Percentiles rank a stretch among this genome's conserved stretches.
phyloP scores from a whole-genome alignment of 2,329 filamentous ascomycete species.

The Talaromyces rugulosus region DNA sequence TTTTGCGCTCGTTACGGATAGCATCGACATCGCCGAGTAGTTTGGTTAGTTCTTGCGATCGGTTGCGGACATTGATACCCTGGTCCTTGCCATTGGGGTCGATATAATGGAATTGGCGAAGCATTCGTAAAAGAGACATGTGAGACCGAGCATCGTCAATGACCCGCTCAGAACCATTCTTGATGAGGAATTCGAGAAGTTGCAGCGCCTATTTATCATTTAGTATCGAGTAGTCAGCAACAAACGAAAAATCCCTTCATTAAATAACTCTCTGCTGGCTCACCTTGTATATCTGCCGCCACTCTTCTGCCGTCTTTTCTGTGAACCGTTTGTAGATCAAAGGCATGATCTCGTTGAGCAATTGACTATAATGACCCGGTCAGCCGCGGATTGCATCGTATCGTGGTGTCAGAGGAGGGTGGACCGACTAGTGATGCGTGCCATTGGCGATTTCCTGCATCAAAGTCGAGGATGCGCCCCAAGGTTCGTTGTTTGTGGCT shows the following conservation, averaged over 20 bases:
- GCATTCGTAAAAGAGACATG: slow-evolving; percentile 93
- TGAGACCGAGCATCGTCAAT: slow-evolving; percentile 96
- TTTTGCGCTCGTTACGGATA: slow-evolving; percentile 67
- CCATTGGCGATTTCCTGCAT: slow-evolving; percentile 99
- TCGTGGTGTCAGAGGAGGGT: slow-evolving; percentile 1
- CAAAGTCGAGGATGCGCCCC: slow-evolving; percentile 76
- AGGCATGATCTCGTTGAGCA: slow-evolving; percentile 98
- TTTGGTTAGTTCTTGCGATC: slow-evolving; percentile 91
- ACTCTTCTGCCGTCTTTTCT: slow-evolving; percentile 96
- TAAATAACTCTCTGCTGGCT: background rate
- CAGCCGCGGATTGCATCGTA: slow-evolving; percentile 14
- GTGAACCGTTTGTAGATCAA: slow-evolving; percentile 99
- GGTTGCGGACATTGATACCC: slow-evolving; percentile 93
- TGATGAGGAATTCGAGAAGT: slow-evolving; percentile 93
- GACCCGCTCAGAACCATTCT: slow-evolving; percentile 95
- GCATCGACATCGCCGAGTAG: slow-evolving; percentile 70
- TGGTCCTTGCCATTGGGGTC: slow-evolving; percentile 96
- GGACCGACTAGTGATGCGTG: slow-evolving; percentile 91
- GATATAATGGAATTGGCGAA: slow-evolving; percentile 97
- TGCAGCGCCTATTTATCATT: slow-evolving; percentile 60
- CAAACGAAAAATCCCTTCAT: background rate
- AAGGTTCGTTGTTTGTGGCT: slow-evolving; percentile 98
- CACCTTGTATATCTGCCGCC: slow-evolving; percentile 98
- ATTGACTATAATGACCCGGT: slow-evolving; percentile 61
- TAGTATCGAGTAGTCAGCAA: background rate